A percentile compares a stretch with the other conserved stretches of the same genome.
Conservation (phyloP, 306 rosid species). For the Vicia sativa region DNA sequence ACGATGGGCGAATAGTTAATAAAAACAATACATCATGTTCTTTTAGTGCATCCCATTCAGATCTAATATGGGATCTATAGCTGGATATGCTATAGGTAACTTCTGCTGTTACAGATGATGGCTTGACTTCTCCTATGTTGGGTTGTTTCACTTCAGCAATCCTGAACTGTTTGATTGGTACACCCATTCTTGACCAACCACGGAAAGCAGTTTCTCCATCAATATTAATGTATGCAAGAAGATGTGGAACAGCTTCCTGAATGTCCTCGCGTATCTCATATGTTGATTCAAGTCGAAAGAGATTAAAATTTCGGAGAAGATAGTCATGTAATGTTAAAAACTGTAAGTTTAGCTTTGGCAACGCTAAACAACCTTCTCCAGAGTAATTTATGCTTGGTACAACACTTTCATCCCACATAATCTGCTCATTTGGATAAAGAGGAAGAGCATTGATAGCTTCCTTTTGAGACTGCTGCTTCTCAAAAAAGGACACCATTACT, state of each 20-base stretch:
- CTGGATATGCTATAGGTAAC: constrained; percentile 88
- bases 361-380: constrained; percentile 98
- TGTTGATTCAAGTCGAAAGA: constrained; percentile 96
- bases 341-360: constrained; percentile 92
- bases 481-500: constrained; percentile 91
- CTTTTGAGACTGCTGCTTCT: constrained; percentile 95
- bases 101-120: constrained; percentile 87
- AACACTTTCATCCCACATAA: constrained; percentile 99
- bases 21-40: constrained; percentile 94
- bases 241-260: constrained; percentile 97
- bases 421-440: constrained; percentile 91
- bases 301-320: constrained; percentile 91
- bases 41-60: constrained; percentile 96
- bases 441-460: constrained; percentile 99
- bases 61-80: constrained; percentile 84
- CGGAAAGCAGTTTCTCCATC: constrained; percentile 92
- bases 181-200: constrained; percentile 99
- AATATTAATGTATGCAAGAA: constrained; percentile 80
- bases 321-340: constrained; percentile 98
- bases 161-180: constrained; percentile 83
- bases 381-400: constrained; percentile 98
- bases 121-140: constrained; percentile 98
- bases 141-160: constrained; percentile 87
- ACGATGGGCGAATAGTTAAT: constrained; percentile 83
- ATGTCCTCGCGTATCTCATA: constrained; percentile 98